phyloP scores from a whole-genome alignment of 306 rosid species.

The Astragalus membranaceus region DNA sequence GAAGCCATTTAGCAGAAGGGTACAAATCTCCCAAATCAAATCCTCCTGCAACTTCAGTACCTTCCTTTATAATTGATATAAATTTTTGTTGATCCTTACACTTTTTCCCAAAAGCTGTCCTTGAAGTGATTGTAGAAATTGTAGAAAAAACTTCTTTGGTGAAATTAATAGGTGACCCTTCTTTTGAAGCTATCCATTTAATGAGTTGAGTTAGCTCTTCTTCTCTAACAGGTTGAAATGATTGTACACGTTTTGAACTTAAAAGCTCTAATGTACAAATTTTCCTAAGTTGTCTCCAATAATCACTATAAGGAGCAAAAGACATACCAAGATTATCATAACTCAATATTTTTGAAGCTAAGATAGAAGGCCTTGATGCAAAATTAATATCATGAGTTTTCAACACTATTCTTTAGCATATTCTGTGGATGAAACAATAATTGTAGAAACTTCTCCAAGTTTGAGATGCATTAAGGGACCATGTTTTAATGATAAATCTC shows the following conservation, averaged over 20 bases:
- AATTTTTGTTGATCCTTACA: neutral
- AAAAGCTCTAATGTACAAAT: constrained; percentile 26
- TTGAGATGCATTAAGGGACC: constrained; percentile 42
- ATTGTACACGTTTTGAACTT: constrained; percentile 22
- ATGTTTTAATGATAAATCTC: constrained; percentile 31
- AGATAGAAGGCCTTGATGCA: constrained; percentile 25
- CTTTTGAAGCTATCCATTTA: constrained; percentile 8
- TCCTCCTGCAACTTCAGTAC: neutral
- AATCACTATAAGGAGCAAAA: constrained; percentile 30
- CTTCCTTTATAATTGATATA: neutral
- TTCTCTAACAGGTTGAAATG: constrained; percentile 15
- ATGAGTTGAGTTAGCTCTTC: constrained; percentile 17
- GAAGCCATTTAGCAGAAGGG: constrained; percentile 35
- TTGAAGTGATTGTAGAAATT: constrained; percentile 4
- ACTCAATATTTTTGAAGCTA: constrained; percentile 8
- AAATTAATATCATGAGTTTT: constrained; percentile 30
- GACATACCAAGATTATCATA: neutral
- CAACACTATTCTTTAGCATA: constrained; percentile 25
- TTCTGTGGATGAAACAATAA: constrained; percentile 38
- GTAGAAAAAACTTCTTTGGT: constrained; percentile 8
- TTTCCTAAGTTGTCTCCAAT: constrained; percentile 26
- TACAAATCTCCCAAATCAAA: constrained; percentile 34
- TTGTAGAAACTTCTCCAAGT: constrained; percentile 33
- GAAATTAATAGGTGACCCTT: constrained; percentile 25
- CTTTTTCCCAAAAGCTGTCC: constrained; percentile 30